Evolutionary conservation across 1,284 basidiomycete species (phyloP), one percentile per base, ranked within the genome.

Genomic region (Neotropicomus parvogracilis): DNA sequence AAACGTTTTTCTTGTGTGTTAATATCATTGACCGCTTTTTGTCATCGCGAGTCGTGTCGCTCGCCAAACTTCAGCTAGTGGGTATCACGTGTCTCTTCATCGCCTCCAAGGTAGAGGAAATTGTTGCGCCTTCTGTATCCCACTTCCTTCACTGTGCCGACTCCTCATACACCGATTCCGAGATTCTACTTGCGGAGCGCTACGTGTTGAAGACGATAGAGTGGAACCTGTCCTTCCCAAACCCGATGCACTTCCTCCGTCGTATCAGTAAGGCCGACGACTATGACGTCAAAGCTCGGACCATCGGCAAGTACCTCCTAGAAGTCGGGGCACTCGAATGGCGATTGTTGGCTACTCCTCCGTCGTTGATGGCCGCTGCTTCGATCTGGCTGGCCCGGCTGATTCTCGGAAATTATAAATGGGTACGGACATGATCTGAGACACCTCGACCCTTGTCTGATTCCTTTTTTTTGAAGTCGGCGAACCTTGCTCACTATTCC

Each of bases 11-110:
- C 75, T 82, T 99, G 50, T 88, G 88, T 55, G 78, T 91, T 64
- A 98, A 99, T 76, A 85, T 98, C 63, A 89, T 98, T 62, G 97
- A 99, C 70, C 91, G 95, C 44, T 97, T 99, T 79, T 81, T 98
- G 21, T 94, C 92, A 3, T 76, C 83, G 2, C 88, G 94, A 7
- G 85, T 90, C 40, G 90, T 97, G 40, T 95, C 93, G 6, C 79
- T 98, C 16, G 84, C 86, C 59, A 97, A 97, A 68, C 80, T 98
- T 34, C 95, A 98, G 69, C 83, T 98, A 16, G 94, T 98, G 45
- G 95, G 97, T 50, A 79, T 97, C 52, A 93, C 94, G 6, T 91
- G 91, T 60, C 81, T 99, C 68, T 95, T 98, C 70, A 78, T 99
- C 55, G 85, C 95, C 0, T 83, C 91, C 40, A 99, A 99, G 71